Percentiles rank a stretch among this genome's conserved stretches.
These are phyloP conservation scores for Backusella psychrophila DNA, from an alignment of 192 early-diverging fungal genomes.

Conservation along the genomic window DNA sequence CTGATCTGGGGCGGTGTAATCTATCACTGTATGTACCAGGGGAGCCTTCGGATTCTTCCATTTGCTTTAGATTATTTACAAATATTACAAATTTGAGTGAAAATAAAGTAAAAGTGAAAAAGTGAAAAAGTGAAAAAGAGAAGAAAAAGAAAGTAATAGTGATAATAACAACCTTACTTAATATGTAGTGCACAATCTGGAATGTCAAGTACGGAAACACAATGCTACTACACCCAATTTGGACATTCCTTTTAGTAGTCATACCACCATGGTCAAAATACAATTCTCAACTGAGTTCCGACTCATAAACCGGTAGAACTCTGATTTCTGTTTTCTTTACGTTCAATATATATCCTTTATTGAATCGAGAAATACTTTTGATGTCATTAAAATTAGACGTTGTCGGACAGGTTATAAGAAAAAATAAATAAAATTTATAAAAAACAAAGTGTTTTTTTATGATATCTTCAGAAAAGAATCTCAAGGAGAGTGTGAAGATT, in stretches of 20 bases:
- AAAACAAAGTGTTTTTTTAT: neutral
- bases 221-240: neutral
- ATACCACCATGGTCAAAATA: neutral
- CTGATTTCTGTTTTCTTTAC: neutral
- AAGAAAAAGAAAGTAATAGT: neutral
- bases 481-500: neutral
- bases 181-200: neutral
- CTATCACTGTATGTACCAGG: neutral
- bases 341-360: neutral
- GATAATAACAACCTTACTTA: neutral
- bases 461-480: neutral
- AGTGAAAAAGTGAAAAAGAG: neutral
- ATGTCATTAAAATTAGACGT: neutral
- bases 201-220: neutral
- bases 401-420: no score
- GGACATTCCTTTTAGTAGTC: conserved; percentile 1
- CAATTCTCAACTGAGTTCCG: neutral
- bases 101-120: neutral
- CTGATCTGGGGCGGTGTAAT: conserved; percentile 6
- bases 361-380: neutral
- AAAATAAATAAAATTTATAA: neutral
- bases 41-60: neutral
- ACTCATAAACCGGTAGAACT: neutral
- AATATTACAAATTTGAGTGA: neutral
- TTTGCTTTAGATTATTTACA: neutral